A percentile compares a stretch with the other conserved stretches of the same genome.
These are phyloP conservation scores for Globisporangium barbulae DNA, from an alignment of 352 stramenopile genomes.

Conservation along the genomic window DNA sequence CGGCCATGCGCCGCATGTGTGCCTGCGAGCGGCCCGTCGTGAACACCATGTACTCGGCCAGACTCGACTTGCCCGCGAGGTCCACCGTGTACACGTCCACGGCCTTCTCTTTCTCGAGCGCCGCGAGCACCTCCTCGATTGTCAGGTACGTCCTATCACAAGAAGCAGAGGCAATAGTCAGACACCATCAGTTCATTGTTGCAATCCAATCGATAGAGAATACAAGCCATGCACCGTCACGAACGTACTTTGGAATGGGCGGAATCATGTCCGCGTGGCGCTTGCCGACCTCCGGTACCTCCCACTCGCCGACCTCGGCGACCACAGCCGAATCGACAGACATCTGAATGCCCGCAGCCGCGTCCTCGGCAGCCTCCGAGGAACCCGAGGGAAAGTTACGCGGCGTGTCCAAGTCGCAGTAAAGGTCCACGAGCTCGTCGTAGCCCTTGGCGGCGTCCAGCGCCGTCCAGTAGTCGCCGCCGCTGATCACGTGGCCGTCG, in stretches of 20 bases:
- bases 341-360: conserved; percentile 19
- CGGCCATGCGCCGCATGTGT: conserved; percentile 87
- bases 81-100: conserved; percentile 79
- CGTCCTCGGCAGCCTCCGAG: conserved; percentile 25
- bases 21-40: conserved; percentile 75
- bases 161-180: not conserved
- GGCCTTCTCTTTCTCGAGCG: conserved; percentile 69
- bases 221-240: not conserved
- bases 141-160: conserved; percentile 56
- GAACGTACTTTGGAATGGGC: conserved; percentile 36
- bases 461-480: conserved; percentile 81
- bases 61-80: conserved; percentile 68
- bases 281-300: conserved; percentile 59
- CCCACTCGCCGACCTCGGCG: conserved; percentile 41
- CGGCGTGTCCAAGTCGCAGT: conserved; percentile 72
- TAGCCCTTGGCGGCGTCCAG: conserved; percentile 79
- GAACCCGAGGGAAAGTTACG: conserved; percentile 59
- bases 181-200: not conserved
- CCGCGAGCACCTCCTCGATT: conserved; percentile 60
- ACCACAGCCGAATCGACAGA: conserved; percentile 4
- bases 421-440: conserved; percentile 78
- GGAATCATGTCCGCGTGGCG: conserved; percentile 78
- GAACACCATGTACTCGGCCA: conserved; percentile 90
- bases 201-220: not conserved
- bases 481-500: conserved; percentile 64